Percentiles rank a stretch among this genome's conserved stretches.
Conservation (phyloP, 2,329 filamentous ascomycete species). For the Botryotinia narcissicola region DNA sequence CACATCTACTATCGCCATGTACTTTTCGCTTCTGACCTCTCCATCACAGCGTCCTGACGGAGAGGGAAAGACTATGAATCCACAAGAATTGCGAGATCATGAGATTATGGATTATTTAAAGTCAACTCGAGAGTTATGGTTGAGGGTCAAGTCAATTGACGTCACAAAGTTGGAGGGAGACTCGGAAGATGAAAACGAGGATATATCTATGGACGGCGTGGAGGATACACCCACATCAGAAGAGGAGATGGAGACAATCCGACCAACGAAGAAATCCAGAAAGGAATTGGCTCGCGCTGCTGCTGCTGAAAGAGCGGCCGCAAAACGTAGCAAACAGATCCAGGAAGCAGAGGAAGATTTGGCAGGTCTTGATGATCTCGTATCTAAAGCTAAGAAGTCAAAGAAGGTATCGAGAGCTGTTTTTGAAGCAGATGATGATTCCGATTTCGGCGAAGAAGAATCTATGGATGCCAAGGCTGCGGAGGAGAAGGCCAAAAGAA, state of each 20-base stretch:
- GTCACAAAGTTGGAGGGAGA: constrained; percentile 13
- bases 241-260: constrained; percentile 3
- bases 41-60: constrained; percentile 60
- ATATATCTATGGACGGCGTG: constrained; percentile 29
- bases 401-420: constrained; percentile 41
- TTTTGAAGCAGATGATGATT: constrained; percentile 67
- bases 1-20: constrained; percentile 82
- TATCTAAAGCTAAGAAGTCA: constrained; percentile 30
- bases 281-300: constrained; percentile 42
- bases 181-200: constrained; percentile 37
- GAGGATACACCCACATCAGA: constrained; percentile 31
- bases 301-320: constrained; percentile 40
- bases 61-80: constrained; percentile 60
- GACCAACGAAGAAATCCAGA: constrained; percentile 30
- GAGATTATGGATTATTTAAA: constrained; percentile 85
- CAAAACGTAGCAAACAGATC: constrained; percentile 38
- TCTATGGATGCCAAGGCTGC: constrained; percentile 73
- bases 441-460: constrained; percentile 92
- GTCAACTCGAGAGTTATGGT: constrained; percentile 78
- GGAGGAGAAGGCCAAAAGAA: constrained; percentile 82
- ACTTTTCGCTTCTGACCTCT: constrained; percentile 90
- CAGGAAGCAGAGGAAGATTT: constrained; percentile 44
- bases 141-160: constrained; percentile 65
- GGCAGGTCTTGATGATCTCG: constrained; percentile 39
- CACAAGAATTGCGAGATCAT: constrained; percentile 81